Evolutionary conservation across 441 rosid genomes (phyloP), one percentile per base, ranked within the genome.

Genomic region (Adansonia rubrostipa): DNA sequence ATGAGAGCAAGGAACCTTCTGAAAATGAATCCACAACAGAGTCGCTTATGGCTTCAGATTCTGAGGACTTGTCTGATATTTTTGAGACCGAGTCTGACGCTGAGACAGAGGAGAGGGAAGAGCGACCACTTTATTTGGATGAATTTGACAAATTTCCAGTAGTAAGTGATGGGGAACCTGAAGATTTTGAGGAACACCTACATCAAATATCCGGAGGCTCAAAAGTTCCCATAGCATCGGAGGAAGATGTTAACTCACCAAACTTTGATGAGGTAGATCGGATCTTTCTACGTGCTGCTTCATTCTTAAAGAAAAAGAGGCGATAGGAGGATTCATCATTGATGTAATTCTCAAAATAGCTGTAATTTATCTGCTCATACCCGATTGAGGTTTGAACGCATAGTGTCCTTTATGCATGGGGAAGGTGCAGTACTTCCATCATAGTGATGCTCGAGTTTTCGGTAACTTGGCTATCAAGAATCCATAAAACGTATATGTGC

Each of bases 211-310:
- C 90, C 1, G 8, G 15, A 7, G 85, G 78, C 76, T 69, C 87
- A 0, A 80, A 74, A 61, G 83, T 80, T 6, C 77, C 75, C 2
- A 73, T 62, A 69, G 50, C 86, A 68, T 80, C 50, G 4, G 86
- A 75, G 53, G 84, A 85, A 61, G 86, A 84, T 40, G 63, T n/a
- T 4, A 73, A 81, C 20, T 83, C 90, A 1, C 93, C 96, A 9
- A 75, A 88, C 63, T 87, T 91, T 68, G 97, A 94, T 73, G 98
- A 96, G 80, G 97, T 94, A 3, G 97, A 96, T 82, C 82, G 80
- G 81, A 82, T 94, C 88, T 94, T 96, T 89, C 86, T 96, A 33
- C 90, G 90, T 9, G 97, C 99, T 58, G 97, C 97, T 77, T 84
- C 88, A 9, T 94, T 90, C 48, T 82, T 94, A 53, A 92, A 88